phyloP scores from a whole-genome alignment of 2,329 filamentous ascomycete genomes.

The Tolypocladium endophyticum region DNA sequence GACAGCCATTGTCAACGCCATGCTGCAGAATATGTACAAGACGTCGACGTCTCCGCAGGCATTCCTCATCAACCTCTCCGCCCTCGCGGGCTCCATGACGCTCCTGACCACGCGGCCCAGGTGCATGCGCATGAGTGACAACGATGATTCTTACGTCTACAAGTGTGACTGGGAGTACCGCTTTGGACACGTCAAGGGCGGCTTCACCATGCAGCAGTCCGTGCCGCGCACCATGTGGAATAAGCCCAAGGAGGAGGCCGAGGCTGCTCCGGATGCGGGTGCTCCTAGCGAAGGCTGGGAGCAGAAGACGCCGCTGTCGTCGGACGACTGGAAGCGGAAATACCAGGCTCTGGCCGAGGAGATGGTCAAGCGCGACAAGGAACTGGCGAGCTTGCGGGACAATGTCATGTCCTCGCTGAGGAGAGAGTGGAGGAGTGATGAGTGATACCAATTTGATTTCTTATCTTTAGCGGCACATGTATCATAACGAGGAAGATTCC shows the following conservation, averaged over 20 bases:
- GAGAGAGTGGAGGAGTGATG: constrained; percentile 4
- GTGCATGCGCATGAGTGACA: constrained; percentile 32
- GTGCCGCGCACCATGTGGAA: constrained; percentile 34
- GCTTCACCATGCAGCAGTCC: constrained; percentile 40
- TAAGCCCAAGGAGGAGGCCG: constrained; percentile 13
- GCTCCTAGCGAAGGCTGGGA: background rate
- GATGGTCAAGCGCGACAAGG: constrained; percentile 47
- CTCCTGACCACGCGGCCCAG: constrained; percentile 33
- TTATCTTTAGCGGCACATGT: background rate
- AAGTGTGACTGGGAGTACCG: constrained; percentile 43
- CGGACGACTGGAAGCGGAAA: constrained; percentile 38
- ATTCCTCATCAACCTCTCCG: constrained; percentile 49
- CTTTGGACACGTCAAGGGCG: constrained; percentile 40
- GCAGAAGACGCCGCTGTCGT: constrained; percentile 12
- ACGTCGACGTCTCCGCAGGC: constrained; percentile 40
- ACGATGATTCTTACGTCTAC: constrained; percentile 33
- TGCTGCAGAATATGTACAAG: constrained; percentile 41
- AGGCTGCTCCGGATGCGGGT: background rate
- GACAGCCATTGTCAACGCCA: constrained; percentile 38
- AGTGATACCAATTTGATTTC: constrained; percentile 6
- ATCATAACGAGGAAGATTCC: background rate
- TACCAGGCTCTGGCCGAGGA: constrained; percentile 48
- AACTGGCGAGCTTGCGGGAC: constrained; percentile 31
- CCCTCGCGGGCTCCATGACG: constrained; percentile 41
- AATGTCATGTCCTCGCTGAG: constrained; percentile 29